Base-by-base conservation (phyloP, 1,284 basidiomycete genomes). In the Wallemia mellicola region DNA sequence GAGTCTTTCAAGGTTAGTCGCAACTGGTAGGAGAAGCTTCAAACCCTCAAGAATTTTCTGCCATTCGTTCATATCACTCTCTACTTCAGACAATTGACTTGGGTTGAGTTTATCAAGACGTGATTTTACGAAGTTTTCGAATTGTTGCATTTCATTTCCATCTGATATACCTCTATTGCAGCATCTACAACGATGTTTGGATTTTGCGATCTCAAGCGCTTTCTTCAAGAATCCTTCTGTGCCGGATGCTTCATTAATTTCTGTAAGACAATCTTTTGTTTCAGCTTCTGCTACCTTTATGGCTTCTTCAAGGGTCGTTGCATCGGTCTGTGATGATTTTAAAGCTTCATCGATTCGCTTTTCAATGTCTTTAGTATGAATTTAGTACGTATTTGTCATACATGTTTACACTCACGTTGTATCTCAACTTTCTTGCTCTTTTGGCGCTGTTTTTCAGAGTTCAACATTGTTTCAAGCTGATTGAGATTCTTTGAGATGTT, bases 151-250 rank as follows among this genome's bases (percentile, higher is more conserved):
- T 61, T 91, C 86, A 9, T 73, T 68, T 28, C 38, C 38, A 48
- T 76, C 74, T 22, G 77, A 72, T 66, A 95, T 73, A 27, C 72
- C 73, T 2, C 89, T 78, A 63, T 79, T 78, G 67, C 91, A 95
- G 2, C 80, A 79, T 24, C 78, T 73, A 65, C 91, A 96, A 1
- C 74, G 72, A 64, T 83, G 79, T 63, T 79, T 76, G 28, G 73
- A 70, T 66, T 78, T 77, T 22, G 81, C 84, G 0, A 72, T 69
- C 24, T 73, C 71, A 11, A 87, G 73, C 25, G 91, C 69, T 1
- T 71, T 70, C 60, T 82, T 72, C 65, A 81, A 88, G 27, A 85
- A 77, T 5, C 75, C 64, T 11, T 64, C 64, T 22, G 69, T 63
- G 22, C 67, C 68, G 22, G 67, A 64, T 24, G 68, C 63, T 33